Conservation (phyloP, 1,284 basidiomycete genomes). For the Boletus calvinii region DNA sequence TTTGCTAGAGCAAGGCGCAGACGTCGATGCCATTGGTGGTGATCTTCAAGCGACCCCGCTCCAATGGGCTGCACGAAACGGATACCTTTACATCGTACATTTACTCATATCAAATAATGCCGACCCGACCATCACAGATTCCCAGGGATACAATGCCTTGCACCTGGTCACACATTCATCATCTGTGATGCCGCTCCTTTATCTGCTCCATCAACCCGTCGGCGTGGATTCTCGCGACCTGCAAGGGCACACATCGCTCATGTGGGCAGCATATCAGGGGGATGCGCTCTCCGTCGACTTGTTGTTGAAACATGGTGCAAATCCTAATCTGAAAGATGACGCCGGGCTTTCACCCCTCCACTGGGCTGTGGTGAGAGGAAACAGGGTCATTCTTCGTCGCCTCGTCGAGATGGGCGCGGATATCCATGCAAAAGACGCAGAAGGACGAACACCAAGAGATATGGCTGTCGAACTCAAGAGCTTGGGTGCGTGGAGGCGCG, state of each 20-base stretch:
- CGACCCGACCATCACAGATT: constrained; percentile 88
- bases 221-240: constrained; percentile 86
- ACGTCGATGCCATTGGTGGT: constrained; percentile 92
- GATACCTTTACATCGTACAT: constrained; percentile 93
- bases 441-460: constrained; percentile 88
- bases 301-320: constrained; percentile 86
- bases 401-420: constrained; percentile 86
- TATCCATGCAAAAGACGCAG: constrained; percentile 76
- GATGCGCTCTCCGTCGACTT: constrained; percentile 95
- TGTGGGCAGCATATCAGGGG: constrained; percentile 99
- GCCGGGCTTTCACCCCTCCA: constrained; percentile 89
- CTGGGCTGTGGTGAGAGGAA: constrained; percentile 98
- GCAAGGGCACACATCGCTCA: constrained; percentile 92
- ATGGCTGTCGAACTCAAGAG: constrained; percentile 95
- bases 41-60: constrained; percentile 95
- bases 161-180: constrained; percentile 95
- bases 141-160: constrained; percentile 95
- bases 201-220: constrained; percentile 89
- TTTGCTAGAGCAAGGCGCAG: constrained; percentile 90
- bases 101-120: constrained; percentile 86
- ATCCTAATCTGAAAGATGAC: constrained; percentile 74
- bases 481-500: constrained; percentile 83
- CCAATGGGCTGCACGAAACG: constrained; percentile 97
- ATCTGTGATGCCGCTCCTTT: constrained; percentile 90
- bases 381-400: constrained; percentile 80